These are phyloP conservation scores for Fusarium scirpi DNA, from an alignment of 2,329 filamentous ascomycete genomes.

Conservation along the genomic window DNA sequence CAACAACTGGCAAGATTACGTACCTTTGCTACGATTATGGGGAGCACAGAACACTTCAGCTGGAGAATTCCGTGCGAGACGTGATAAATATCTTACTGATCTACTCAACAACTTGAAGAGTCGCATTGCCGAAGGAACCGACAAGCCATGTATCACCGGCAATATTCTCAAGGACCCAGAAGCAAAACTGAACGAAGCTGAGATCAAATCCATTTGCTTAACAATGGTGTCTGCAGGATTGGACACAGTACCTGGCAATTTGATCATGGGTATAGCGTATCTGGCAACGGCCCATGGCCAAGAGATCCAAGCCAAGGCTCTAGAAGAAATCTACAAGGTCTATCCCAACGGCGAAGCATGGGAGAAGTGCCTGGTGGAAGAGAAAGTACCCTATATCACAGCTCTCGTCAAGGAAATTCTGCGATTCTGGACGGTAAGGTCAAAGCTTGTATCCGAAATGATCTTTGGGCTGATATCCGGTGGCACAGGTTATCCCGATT, in stretches of 20 bases:
- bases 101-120: conserved; percentile 69
- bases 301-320: conserved; percentile 75
- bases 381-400: conserved; percentile 81
- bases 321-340: conserved; percentile 75
- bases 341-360: conserved; percentile 83
- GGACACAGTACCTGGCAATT: conserved; percentile 82
- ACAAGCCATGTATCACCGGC: conserved; percentile 58
- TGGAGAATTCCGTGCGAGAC: conserved; percentile 72
- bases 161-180: conserved; percentile 68
- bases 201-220: conserved; percentile 83
- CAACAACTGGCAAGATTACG: conserved; percentile 88
- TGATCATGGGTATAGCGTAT: conserved; percentile 84
- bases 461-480: not conserved
- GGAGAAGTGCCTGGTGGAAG: conserved; percentile 77
- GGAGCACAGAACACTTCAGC: conserved; percentile 72
- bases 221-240: conserved; percentile 86
- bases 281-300: conserved; percentile 76
- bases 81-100: conserved; percentile 75
- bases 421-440: conserved; percentile 74
- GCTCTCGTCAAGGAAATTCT: conserved; percentile 83
- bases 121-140: conserved; percentile 55
- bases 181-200: conserved; percentile 62
- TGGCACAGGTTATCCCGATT: conserved; percentile 71
- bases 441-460: not conserved
- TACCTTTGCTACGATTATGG: conserved; percentile 77